Evolutionary conservation across 2,329 filamentous ascomycete genomes (phyloP), one percentile per base, ranked within the genome.

Genomic region (Penicillium sp.): DNA sequence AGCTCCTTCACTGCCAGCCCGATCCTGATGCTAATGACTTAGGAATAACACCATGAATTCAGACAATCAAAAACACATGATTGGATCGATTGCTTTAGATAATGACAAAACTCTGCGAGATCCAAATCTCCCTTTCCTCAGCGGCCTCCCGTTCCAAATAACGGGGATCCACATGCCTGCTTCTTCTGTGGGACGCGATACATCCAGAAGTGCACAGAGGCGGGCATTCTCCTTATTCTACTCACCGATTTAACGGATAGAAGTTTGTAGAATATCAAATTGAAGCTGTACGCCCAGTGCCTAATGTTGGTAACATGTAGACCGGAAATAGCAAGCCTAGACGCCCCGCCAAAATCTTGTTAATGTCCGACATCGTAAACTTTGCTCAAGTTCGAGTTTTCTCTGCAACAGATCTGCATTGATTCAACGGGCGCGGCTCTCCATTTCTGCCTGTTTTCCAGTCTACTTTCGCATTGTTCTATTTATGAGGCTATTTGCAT

Each of bases 161-260:
- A 33, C 26, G n/a, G 46, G 46, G 46, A 26, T 49, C 46, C 46
- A 49, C 46, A 40, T 49, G 46, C 46, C 46, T 37, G n/a, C 25
- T 29, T 18, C 27, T 5, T 44, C 41, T 31, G 37, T 40, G 18
- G 37, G 18, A 40, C 37, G 5, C 22, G 8, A 20, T 40, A 12
- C 37, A 14, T 22, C 37, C 9, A n/a, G n/a, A n/a, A n/a, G n/a
- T n/a, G n/a, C n/a, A n/a, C 12, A 18, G 11, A 40, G 37, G 7
- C 18, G 37, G 37, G 18, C 4, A 6, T 40, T 22, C 37, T 40
- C 14, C 37, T 40, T 12, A 14, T 6, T 22, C 4, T 22, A 22
- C 18, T 22, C 37, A 40, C 18, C 37, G 18, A 40, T 40, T 22
- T 3, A 22, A 12, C 18, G 3, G 2, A 20, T 22, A 5, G 11